Evolutionary conservation across 257 asterid genomes (phyloP).

Genomic region (Plectranthus barbatus): DNA sequence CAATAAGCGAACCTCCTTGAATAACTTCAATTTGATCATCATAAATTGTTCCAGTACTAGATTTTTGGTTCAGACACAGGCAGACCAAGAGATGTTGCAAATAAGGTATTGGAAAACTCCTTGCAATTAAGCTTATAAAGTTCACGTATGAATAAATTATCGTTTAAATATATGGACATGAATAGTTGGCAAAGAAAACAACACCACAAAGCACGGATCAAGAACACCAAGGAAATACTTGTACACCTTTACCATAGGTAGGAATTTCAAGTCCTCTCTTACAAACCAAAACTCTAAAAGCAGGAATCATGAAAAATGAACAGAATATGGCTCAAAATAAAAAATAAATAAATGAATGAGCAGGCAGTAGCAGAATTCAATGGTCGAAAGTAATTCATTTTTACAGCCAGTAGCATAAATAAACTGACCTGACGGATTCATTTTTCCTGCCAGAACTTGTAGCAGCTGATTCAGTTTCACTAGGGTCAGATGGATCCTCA

Average conservation of each 20-base stretch:
- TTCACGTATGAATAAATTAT: neutral
- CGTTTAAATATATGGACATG: neutral
- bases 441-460: constrained; percentile 45
- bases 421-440: constrained; percentile 49
- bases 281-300: neutral
- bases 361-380: neutral
- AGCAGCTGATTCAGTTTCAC: constrained; percentile 41
- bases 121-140: neutral
- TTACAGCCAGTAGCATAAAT: too few relatives aligned
- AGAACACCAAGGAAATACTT: neutral
- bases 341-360: too few relatives aligned
- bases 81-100: neutral
- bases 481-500: constrained; percentile 34
- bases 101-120: neutral
- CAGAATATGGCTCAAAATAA: neutral
- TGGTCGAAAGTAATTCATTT: constrained; percentile 8
- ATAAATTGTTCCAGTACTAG: neutral
- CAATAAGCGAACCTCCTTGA: neutral
- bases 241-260: neutral
- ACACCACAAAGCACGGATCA: neutral
- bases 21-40: neutral
- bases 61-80: neutral
- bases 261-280: neutral
- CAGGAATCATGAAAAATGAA: neutral
- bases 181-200: neutral